Evolutionary conservation across 345 rosid species (phyloP).

Genomic region (Citrus unshiu): DNA sequence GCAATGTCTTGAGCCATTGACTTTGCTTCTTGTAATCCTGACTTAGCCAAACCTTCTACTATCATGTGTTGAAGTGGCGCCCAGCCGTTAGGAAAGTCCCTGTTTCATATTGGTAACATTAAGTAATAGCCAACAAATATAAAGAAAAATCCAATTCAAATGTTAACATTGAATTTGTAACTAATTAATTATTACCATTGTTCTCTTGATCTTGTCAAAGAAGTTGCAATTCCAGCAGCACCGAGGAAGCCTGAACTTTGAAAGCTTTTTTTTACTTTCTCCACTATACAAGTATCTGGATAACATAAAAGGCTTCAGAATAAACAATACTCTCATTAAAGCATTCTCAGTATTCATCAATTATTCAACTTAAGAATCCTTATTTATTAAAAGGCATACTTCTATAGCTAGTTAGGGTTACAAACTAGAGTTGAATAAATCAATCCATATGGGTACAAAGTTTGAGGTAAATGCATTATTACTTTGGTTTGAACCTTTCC

Average conservation of each 20-base stretch:
- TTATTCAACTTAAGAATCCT: too few relatives aligned
- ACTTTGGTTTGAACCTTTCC: slow-evolving; percentile 63
- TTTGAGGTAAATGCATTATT: slow-evolving; percentile 68
- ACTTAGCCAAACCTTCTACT: slow-evolving; percentile 64
- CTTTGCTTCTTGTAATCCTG: slow-evolving; percentile 49
- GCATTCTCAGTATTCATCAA: too few relatives aligned
- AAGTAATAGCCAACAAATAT: background rate
- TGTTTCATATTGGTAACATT: slow-evolving; percentile 12
- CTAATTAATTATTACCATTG: slow-evolving; percentile 61
- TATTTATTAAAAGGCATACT: too few relatives aligned
- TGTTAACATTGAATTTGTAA: background rate
- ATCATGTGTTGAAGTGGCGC: slow-evolving; percentile 84
- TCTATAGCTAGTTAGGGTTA: background rate
- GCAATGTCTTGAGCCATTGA: slow-evolving; percentile 72
- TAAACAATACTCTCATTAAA: background rate
- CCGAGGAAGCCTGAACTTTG: slow-evolving; percentile 57
- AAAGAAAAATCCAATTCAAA: background rate
- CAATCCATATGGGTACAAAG: slow-evolving; percentile 78
- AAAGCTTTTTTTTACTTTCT: slow-evolving; percentile 52
- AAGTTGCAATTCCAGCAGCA: slow-evolving; percentile 70
- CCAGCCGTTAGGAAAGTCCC: slow-evolving; percentile 99
- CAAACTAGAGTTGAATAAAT: slow-evolving; percentile 66
- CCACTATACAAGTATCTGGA: slow-evolving; percentile 55
- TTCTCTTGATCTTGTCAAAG: slow-evolving; percentile 58
- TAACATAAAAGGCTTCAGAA: slow-evolving; percentile 2